Percentiles rank a stretch among this genome's conserved stretches.
Evolutionary conservation across 192 early-diverging fungal species (phyloP).

Genomic region (Backusella australiensis): DNA sequence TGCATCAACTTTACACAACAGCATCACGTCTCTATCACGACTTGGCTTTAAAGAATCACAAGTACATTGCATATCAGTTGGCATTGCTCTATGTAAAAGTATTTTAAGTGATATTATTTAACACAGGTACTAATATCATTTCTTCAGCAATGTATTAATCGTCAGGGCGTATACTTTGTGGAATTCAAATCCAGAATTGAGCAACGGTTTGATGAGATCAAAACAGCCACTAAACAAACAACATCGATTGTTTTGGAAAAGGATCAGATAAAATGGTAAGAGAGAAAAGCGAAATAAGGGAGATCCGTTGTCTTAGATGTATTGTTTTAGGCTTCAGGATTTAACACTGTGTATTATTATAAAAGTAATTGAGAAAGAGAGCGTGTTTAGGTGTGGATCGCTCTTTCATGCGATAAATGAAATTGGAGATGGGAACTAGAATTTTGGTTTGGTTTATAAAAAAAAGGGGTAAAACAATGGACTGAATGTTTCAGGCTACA

Average conservation of each 20-base stretch:
- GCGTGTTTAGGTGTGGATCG: neutral
- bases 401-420: neutral
- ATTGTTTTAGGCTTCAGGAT: neutral
- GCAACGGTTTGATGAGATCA: constrained; percentile 10
- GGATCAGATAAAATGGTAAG: neutral
- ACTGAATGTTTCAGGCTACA: too few species aligned
- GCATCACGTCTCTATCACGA: constrained; percentile 51
- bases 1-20: constrained; percentile 46
- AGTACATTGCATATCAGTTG: constrained; percentile 54
- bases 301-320: neutral
- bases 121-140: too few species aligned
- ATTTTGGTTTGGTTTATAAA: too few species aligned
- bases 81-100: constrained; percentile 51
- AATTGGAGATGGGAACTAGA: neutral
- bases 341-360: constrained; percentile 2
- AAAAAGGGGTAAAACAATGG: too few species aligned
- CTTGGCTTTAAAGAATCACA: constrained; percentile 45
- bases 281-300: neutral
- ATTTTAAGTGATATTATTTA: too few species aligned
- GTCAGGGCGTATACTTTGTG: neutral
- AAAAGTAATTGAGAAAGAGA: neutral
- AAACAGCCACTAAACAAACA: neutral
- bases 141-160: constrained; percentile 9
- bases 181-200: constrained; percentile 3
- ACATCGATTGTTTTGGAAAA: neutral